Base-by-base conservation (phyloP, 768 basidiomycete species). In the Termitomyces sp. region DNA sequence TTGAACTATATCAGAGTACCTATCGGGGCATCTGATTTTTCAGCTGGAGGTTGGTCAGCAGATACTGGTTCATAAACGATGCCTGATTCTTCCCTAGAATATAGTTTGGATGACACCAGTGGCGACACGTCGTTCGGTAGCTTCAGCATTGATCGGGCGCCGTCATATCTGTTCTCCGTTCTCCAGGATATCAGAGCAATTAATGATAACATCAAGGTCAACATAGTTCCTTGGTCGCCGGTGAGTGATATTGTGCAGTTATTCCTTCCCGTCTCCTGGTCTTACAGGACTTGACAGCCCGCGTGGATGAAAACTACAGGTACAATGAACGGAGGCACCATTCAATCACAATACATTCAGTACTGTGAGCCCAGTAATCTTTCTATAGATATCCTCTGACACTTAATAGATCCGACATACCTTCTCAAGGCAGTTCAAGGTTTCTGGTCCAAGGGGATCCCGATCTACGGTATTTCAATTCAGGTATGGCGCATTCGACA, bases 231-330 rank as follows among this genome's bases (percentile, higher is more conserved):
- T 5, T 91, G 90, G 90, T 89, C 88, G 27, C 87, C 88, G 2
- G 89, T 89, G 67, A 60, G 81, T 72, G 20, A 30, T 47, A 22
- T 39, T 32, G 18, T 20, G 20, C 8, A 34, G 34, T 30, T 5
- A 40, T 43, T 34, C 18, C 4, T 22, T 6, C 13, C 51, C 9
- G 13, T 20, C 32, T 48, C 9, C 10, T 8, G 5, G n/a, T 32
- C 18, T 18, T 18, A 20, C n/a, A 8, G 26, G 18, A 22, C 26
- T 4, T 16, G 32, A 40, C 56, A 90, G 88, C 89, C 90, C 10
- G 86, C 74, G 4, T 92, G 90, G 89, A 89, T 90, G 88, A 91
- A 91, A 69, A 75, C 72, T 48, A 83, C 79, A 56, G 78, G 78
- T 4, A 81, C 81, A 0, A 89, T 89, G 85, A 76, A 83, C 27